Base-by-base conservation (phyloP, 352 stramenopile genomes). In the Phytophthora pini region DNA sequence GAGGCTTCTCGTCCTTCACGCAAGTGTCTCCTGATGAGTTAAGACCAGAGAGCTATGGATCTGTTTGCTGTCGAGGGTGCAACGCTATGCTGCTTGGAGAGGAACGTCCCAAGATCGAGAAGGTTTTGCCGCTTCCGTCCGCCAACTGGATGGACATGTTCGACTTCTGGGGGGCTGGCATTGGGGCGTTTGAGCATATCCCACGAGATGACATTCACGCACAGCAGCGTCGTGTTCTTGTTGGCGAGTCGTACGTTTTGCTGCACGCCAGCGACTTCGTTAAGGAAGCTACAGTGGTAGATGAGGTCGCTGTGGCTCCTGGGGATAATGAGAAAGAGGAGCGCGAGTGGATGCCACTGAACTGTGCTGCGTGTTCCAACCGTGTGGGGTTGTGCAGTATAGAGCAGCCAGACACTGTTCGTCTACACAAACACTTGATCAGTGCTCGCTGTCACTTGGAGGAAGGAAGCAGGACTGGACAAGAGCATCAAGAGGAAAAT, bases 81-180 rank as follows among this genome's bases (percentile, higher is more conserved):
- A 56, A 34, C 7, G 38, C 44, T 7, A 43, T 56, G 27, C 17
- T 68, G 1, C 32, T 74, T 44, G 38, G 32, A 29, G 38, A 61
- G 2, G 40, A 32, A 22, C 20, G 9, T 11, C 17, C 22, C 1
- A 47, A 8, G 1, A 71, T 92, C 10, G 74, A 89, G 7, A 89
- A 86, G 61, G 84, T 88, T 10, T 47, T 92, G 55, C 84, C 87
- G 26, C 70, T 95, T 6, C 87, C 87, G 29, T 93, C 87, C 10
- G 72, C 84, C 17, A 92, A 93, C 50, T 95, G 87, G 87, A 89
- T 90, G 76, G 87, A 95, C 29, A 95, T 95, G 87, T 89, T 92
- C 38, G 87, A 95, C 59, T 95, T 93, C 50, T 93, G 87, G 87
- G 87, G 87, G 9, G 79, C 82, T 34, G 87, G 84, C 7, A 80